A percentile compares a stretch with the other conserved stretches of the same genome.
Conservation (phyloP, 2,329 filamentous ascomycete species). For the Sporothrix pseudoabietina region DNA sequence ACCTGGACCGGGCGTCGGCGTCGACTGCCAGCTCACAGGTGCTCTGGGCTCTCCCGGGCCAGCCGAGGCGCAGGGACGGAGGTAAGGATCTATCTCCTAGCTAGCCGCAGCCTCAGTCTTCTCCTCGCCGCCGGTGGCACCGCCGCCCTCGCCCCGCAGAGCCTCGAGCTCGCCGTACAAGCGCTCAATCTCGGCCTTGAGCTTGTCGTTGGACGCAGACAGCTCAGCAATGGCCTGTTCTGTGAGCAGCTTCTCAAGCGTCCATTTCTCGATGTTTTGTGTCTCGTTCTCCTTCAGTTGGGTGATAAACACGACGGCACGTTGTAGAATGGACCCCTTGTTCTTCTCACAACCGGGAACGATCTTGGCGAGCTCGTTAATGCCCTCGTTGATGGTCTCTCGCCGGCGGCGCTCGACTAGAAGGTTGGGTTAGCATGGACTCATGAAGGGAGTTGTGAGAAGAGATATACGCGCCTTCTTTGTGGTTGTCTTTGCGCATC, state of each 20-base stretch:
- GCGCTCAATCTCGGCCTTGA: constrained; percentile 77
- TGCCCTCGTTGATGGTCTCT: constrained; percentile 98
- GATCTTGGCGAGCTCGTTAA: constrained; percentile 96
- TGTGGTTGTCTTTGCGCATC: constrained; percentile 95
- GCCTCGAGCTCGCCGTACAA: constrained; percentile 76
- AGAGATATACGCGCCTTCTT: constrained; percentile 71
- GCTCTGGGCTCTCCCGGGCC: neutral
- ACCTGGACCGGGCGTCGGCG: neutral
- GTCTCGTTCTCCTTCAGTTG: constrained; percentile 93
- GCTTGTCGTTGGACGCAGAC: constrained; percentile 81
- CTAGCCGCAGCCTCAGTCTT: constrained; percentile 43
- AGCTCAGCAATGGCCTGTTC: constrained; percentile 89
- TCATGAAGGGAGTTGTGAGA: neutral
- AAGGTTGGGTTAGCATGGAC: neutral
- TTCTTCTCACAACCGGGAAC: constrained; percentile 98
- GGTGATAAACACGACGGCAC: constrained; percentile 90
- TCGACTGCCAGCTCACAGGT: neutral
- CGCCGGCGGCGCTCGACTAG: constrained; percentile 91
- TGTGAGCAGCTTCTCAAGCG: constrained; percentile 83
- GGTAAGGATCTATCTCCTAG: constrained; percentile 13
- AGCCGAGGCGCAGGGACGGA: neutral
- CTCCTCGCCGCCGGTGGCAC: constrained; percentile 59
- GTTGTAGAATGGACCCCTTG: constrained; percentile 93
- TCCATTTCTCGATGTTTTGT: constrained; percentile 94
- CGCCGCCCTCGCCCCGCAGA: constrained; percentile 69